Percentiles rank a stretch among this genome's conserved stretches.
Evolutionary conservation across 1,284 basidiomycete genomes (phyloP).

Genomic region (Ganoderma meredithae): DNA sequence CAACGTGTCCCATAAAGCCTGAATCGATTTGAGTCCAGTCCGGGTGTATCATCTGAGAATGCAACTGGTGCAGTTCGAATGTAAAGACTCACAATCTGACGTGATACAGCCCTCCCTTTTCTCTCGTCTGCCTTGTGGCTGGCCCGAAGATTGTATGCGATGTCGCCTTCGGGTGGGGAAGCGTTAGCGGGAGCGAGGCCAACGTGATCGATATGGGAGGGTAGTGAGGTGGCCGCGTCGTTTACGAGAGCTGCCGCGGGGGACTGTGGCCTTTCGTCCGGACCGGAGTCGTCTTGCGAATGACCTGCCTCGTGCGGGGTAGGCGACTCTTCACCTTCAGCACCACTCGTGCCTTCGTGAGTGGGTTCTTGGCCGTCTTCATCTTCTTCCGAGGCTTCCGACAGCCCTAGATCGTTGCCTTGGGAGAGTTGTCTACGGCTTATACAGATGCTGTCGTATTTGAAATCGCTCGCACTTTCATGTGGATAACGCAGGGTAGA

Average conservation of each 20-base stretch:
- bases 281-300: slow-evolving; percentile 40
- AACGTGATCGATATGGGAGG: slow-evolving; percentile 17
- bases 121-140: slow-evolving; percentile 69
- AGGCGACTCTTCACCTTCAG: slow-evolving; percentile 37
- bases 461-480: slow-evolving; percentile 69
- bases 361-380: slow-evolving; percentile 25
- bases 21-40: slow-evolving; percentile 13
- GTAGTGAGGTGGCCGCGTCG: slow-evolving; percentile 14
- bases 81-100: slow-evolving; percentile 74
- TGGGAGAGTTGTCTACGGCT: slow-evolving; percentile 65
- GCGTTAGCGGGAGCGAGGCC: slow-evolving; percentile 10
- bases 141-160: slow-evolving; percentile 61
- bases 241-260: slow-evolving; percentile 1
- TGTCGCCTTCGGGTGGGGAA: slow-evolving; percentile 44
- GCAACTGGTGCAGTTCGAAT: slow-evolving; percentile 9
- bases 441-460: slow-evolving; percentile 76
- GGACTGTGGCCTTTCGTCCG: slow-evolving; percentile 16
- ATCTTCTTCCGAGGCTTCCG: slow-evolving; percentile 44
- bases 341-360: slow-evolving; percentile 15
- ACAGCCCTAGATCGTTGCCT: slow-evolving; percentile 47
- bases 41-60: slow-evolving; percentile 24
- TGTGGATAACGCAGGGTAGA: slow-evolving; percentile 73
- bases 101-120: slow-evolving; percentile 84
- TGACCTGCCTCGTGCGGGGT: slow-evolving; percentile 41
- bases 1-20: slow-evolving; percentile 87